Percentiles rank a stretch among this genome's conserved stretches.
These are phyloP conservation scores for Globisporangium irregulare DNA, from an alignment of 352 stramenopile species.

Conservation along the genomic window DNA sequence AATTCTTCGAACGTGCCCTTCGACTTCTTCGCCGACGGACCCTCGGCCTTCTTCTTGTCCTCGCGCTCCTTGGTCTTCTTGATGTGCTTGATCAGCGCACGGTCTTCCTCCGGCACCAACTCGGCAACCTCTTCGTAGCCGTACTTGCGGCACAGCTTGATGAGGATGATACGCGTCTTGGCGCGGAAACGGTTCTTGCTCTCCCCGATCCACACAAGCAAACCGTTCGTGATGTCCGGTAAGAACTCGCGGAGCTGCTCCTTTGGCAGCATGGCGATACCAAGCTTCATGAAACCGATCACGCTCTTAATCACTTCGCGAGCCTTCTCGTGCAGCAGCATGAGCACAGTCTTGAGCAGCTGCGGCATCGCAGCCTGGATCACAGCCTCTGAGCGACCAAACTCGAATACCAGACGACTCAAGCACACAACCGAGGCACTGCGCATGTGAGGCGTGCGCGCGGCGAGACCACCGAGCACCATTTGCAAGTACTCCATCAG, in stretches of 20 bases:
- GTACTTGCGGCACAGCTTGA: slow-evolving; percentile 94
- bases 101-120: slow-evolving; percentile 89
- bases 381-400: slow-evolving; percentile 68
- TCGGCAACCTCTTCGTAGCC: slow-evolving; percentile 90
- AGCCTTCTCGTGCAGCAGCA: slow-evolving; percentile 92
- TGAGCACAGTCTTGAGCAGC: slow-evolving; percentile 90
- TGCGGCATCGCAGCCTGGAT: slow-evolving; percentile 81
- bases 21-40: slow-evolving; percentile 47
- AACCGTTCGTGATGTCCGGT: slow-evolving; percentile 88
- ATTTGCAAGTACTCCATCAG: slow-evolving; percentile 91
- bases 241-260: slow-evolving; percentile 90
- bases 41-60: slow-evolving; percentile 84
- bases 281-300: slow-evolving; percentile 95
- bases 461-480: slow-evolving; percentile 90
- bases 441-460: slow-evolving; percentile 94
- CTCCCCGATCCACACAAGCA: slow-evolving; percentile 93
- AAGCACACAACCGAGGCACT: slow-evolving; percentile 94
- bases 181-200: slow-evolving; percentile 94
- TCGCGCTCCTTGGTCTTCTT: slow-evolving; percentile 93
- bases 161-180: slow-evolving; percentile 95
- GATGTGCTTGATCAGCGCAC: slow-evolving; percentile 93
- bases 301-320: slow-evolving; percentile 96
- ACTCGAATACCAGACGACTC: slow-evolving; percentile 94
- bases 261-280: slow-evolving; percentile 88
- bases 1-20: slow-evolving; percentile 71